Base-by-base conservation (phyloP, 345 rosid species). In the Pugionium dolabratum region DNA sequence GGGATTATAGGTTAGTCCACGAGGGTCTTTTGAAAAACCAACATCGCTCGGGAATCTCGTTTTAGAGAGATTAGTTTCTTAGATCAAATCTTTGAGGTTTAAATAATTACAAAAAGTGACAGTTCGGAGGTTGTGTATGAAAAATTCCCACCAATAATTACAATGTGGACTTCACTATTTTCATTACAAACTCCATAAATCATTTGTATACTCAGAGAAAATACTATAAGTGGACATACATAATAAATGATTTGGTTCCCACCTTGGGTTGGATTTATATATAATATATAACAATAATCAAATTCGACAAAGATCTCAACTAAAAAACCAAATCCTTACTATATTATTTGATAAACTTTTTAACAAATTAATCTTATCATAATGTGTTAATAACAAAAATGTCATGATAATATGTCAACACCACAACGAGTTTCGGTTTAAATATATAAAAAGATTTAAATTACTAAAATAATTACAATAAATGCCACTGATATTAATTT, bases 81-180 rank as follows among this genome's bases (percentile, higher is more conserved):
- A 9, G 9, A 27, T 18, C 18, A 54, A 26, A 27, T 0, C 3
- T 39, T 5, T 28, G 9, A 42, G 28, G 31, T 44, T 44, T 18
- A 18, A 44, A 18, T 32, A 44, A 32, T 32, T 60, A 18, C 4
- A 32, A 33, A 43, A 43, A 44, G 1, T 8, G 18, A 59, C 27
- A 0, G 48, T 58, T 41, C 42, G 68, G 70, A 37, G 32, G 9
- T 56, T 37, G 26, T 57, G 18, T 42, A 51, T 52, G 25, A 5
- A 34, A 3, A 51, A 29, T 11, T 50, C 10, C 54, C 37, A 52
- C 40, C 46, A 52, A 36, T 61, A 53, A 6, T 53, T 53, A 70
- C 18, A 61, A 43, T 60, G 66, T 70, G 41, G 18, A 0, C 54
- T 29, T 70, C 48, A 70, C 55, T 44, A 70, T 1, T 69, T 34